Conservation (phyloP, 1,284 basidiomycete species). For the Moniliella sp. region DNA sequence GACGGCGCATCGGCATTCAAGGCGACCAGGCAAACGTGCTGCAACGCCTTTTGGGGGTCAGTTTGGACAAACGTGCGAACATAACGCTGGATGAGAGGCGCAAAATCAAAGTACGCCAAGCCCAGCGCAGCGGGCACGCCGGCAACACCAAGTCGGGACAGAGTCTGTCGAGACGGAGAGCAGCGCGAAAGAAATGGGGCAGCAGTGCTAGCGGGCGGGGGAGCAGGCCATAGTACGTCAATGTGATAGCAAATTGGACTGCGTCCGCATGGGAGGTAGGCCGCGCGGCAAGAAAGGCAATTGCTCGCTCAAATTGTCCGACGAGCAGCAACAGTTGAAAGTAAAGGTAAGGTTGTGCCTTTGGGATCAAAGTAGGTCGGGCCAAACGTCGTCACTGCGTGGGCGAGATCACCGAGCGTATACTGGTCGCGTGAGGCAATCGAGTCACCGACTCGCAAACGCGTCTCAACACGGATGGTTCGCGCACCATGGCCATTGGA, state of each 20-base stretch:
- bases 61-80: slow-evolving; percentile 70
- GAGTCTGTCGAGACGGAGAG: too few relatives aligned
- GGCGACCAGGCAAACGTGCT: slow-evolving; percentile 78
- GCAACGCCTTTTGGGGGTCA: slow-evolving; percentile 75
- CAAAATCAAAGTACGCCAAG: slow-evolving; percentile 46
- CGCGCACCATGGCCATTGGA: slow-evolving; percentile 59
- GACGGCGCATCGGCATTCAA: slow-evolving; percentile 47
- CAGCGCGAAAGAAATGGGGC: too few relatives aligned
- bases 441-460: too few relatives aligned
- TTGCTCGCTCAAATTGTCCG: slow-evolving; percentile 81
- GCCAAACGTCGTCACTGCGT: slow-evolving; percentile 52
- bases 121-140: too few relatives aligned
- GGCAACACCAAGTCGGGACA: too few relatives aligned
- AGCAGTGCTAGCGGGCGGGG: too few relatives aligned
- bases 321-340: slow-evolving; percentile 72
- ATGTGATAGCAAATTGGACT: slow-evolving; percentile 72
- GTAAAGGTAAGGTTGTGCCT: slow-evolving; percentile 50
- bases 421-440: too few relatives aligned
- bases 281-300: slow-evolving; percentile 71
- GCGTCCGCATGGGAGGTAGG: slow-evolving; percentile 74
- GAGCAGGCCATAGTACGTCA: slow-evolving; percentile 79
- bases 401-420: slow-evolving; percentile 56
- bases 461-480: too few relatives aligned
- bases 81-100: slow-evolving; percentile 74
- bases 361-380: slow-evolving; percentile 73